Base-by-base conservation (phyloP, 1,284 basidiomycete species). In the Microbotryum scabiosae region DNA sequence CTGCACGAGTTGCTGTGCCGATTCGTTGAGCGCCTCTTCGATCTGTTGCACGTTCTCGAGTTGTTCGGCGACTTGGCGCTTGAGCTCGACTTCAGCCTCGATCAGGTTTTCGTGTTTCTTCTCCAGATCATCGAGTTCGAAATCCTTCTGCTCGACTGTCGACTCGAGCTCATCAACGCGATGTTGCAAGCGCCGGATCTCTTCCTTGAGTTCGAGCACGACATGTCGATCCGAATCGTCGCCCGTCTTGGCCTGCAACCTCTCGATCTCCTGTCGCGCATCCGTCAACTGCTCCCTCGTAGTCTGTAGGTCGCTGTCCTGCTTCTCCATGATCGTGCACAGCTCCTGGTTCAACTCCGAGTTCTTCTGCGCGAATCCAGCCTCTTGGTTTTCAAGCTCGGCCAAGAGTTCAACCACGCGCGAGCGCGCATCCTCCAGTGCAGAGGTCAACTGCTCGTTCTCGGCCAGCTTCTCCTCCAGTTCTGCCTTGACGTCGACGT, bases 101-200 rank as follows among this genome's bases (percentile, higher is more conserved):
- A 0, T 80, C 74, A 20, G 78, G 74, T 49, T 85, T 64, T 55
- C 77, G 78, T 52, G 57, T 21, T 82, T 80, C 53, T 82, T 82
- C 66, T 87, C 85, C 1, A 78, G 25, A 73, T 72, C 78, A 84
- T 85, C 75, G 83, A 83, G 71, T 78, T 76, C 71, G 87, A 84
- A 0, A 82, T 82, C 82, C 8, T 80, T 79, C 43, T 81, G 78
- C 45, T 81, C 78, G 0, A 75, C 75, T 30, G 83, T 82, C 12
- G 76, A 79, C 61, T 84, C 80, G 4, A 85, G 75, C 46, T 78
- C 75, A 54, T 82, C 78, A 48, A 81, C 72, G 53, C 56, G 52
- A 5, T 59, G 41, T 23, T 61, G 44, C 16, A 68, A 56, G 5
- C 51, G 44, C 21, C 60, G 36, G 10, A 41, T 46, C 28, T 59